Percentiles rank a stretch among this genome's conserved stretches.
These are phyloP conservation scores for Trametes versicolor DNA, from an alignment of 1,284 basidiomycete species.

Conservation along the genomic window DNA sequence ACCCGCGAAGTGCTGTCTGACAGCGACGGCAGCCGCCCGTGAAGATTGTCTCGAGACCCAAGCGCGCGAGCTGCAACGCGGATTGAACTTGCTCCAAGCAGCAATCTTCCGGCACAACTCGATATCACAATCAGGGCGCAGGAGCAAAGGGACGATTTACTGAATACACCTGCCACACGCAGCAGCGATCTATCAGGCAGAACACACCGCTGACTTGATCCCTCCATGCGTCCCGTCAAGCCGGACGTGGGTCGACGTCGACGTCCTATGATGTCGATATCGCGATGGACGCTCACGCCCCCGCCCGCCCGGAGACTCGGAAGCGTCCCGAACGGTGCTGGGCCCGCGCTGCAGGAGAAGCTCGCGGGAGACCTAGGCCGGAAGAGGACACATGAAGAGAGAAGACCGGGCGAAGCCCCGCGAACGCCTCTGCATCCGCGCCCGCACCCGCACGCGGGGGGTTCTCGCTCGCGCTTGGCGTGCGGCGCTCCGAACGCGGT, in stretches of 20 bases:
- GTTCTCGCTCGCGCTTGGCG: not conserved
- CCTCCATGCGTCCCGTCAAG: not conserved
- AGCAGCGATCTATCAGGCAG: not conserved
- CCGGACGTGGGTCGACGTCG: not conserved
- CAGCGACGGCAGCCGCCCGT: too few relatives aligned
- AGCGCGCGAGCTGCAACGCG: too few relatives aligned
- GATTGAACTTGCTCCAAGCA: not conserved
- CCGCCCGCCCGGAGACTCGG: not conserved
- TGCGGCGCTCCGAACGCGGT: not conserved
- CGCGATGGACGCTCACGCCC: not conserved
- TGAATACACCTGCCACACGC: not conserved
- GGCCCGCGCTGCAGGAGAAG: not conserved
- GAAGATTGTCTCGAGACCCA: too few relatives aligned
- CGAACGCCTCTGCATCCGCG: not conserved
- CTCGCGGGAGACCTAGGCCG: conserved; percentile 8
- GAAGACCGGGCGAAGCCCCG: not conserved
- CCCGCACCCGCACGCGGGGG: not conserved
- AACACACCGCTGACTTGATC: not conserved
- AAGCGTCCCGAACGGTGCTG: not conserved
- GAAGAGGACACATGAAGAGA: conserved; percentile 8
- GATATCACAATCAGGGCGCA: not conserved
- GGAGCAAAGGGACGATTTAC: not conserved
- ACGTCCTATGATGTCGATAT: not conserved
- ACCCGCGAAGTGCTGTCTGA: not conserved
- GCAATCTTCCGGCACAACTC: not conserved